phyloP scores from a whole-genome alignment of 106 monocot species.

The Dioscorea dumetorum region DNA sequence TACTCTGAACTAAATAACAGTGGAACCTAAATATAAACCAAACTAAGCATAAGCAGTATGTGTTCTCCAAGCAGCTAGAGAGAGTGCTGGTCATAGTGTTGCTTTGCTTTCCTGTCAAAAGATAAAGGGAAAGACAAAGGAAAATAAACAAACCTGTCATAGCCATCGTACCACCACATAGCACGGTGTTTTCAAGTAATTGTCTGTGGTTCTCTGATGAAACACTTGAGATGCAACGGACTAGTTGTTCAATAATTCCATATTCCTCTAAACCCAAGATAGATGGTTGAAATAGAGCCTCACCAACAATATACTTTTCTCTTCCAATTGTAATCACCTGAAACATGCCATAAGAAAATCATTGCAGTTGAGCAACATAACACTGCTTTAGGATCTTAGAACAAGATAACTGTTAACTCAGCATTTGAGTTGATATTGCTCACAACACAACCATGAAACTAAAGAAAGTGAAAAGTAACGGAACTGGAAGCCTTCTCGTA shows the following conservation, averaged over 20 bases:
- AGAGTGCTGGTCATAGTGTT: not conserved
- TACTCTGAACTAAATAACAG: not conserved
- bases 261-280: constrained; percentile 82
- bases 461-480: no score
- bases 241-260: constrained; percentile 92
- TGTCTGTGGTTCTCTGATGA: constrained; percentile 92
- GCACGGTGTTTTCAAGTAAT: constrained; percentile 84
- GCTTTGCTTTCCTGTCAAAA: not conserved
- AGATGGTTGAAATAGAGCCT: constrained; percentile 88
- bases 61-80: no score
- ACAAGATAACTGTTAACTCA: not conserved
- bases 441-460: no score
- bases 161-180: constrained; percentile 87
- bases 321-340: constrained; percentile 87
- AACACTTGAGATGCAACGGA: constrained; percentile 77
- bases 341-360: constrained; percentile 3
- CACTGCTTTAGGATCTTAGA: no score
- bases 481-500: no score
- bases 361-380: not conserved
- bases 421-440: no score
- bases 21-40: no score
- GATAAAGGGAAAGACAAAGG: not conserved
- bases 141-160: constrained; percentile 51
- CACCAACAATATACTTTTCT: constrained; percentile 80
- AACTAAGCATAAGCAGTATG: not conserved